Evolutionary conservation across 2,329 filamentous ascomycete species (phyloP).

Genomic region (Fusarium staphyleae): DNA sequence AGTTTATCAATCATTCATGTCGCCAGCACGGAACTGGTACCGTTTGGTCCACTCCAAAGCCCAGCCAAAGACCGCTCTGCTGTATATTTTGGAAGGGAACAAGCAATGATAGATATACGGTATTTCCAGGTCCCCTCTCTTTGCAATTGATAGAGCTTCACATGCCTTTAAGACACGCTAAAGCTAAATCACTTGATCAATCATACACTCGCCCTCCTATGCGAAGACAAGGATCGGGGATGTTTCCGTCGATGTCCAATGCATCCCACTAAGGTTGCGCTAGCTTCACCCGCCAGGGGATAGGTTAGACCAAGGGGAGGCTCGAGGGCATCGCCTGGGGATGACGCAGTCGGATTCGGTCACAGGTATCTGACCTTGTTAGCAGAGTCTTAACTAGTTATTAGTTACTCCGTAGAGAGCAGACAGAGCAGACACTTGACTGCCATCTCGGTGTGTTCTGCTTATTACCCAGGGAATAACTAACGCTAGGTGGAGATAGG

Average conservation of each 20-base stretch:
- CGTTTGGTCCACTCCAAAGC: neutral
- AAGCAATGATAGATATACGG: neutral
- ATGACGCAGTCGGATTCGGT: constrained; percentile 17
- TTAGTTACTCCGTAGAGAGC: too few relatives aligned
- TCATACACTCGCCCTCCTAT: constrained; percentile 32
- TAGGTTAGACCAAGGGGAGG: constrained; percentile 29
- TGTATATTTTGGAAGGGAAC: neutral
- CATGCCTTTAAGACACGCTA: constrained; percentile 28
- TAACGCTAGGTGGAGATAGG: constrained; percentile 31
- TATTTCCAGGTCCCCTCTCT: neutral
- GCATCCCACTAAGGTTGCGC: constrained; percentile 36
- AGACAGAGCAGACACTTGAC: neutral
- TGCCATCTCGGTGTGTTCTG: neutral
- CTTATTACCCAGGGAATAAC: neutral
- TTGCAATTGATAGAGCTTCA: constrained; percentile 12
- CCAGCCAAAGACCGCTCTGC: neutral
- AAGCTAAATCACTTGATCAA: constrained; percentile 44
- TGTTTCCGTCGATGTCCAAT: constrained; percentile 35
- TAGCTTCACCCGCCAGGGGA: constrained; percentile 33
- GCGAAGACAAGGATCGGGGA: constrained; percentile 38
- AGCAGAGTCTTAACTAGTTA: too few relatives aligned
- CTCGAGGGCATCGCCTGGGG: constrained; percentile 20
- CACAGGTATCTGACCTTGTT: too few relatives aligned
- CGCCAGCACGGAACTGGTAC: neutral
- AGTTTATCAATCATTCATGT: too few relatives aligned